Percentiles rank a stretch among this genome's conserved stretches.
These are phyloP conservation scores for Rhytidhysteron rufulum DNA, from an alignment of 2,329 filamentous ascomycete species.

Conservation along the genomic window DNA sequence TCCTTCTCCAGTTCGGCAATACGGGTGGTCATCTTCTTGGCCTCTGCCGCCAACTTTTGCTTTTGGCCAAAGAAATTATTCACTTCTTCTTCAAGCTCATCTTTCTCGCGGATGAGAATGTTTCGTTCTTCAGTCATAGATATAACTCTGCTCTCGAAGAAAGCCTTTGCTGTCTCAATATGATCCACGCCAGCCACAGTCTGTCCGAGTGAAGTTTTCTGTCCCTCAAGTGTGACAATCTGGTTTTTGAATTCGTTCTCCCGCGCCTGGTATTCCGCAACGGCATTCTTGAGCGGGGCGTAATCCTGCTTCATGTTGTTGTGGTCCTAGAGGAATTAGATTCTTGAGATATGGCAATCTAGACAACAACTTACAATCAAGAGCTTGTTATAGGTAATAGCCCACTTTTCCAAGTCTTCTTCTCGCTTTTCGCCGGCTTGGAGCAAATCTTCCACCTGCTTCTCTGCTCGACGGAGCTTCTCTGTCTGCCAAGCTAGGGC, in stretches of 20 bases:
- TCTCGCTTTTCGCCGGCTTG: conserved; percentile 12
- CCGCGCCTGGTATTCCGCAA: too few relatives aligned
- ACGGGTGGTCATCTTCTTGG: not conserved
- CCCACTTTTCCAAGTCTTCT: conserved; percentile 19
- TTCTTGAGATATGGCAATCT: not conserved
- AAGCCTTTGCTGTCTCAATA: too few relatives aligned
- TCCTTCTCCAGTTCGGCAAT: not conserved
- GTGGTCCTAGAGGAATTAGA: not conserved
- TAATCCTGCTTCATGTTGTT: not conserved
- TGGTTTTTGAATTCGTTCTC: too few relatives aligned
- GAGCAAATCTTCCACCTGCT: conserved; percentile 16
- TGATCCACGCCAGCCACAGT: too few relatives aligned
- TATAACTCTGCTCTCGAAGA: too few relatives aligned
- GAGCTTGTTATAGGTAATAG: conserved; percentile 16
- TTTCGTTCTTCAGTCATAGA: too few relatives aligned
- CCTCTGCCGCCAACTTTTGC: too few relatives aligned
- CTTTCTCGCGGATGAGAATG: not conserved
- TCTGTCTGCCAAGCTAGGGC: conserved; percentile 15
- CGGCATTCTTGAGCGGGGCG: not conserved
- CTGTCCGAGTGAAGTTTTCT: too few relatives aligned
- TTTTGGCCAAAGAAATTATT: not conserved
- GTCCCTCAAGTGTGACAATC: too few relatives aligned
- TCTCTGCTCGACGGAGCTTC: conserved; percentile 16
- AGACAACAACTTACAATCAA: conserved; percentile 14
- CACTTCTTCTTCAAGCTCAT: not conserved